phyloP scores from a whole-genome alignment of 352 stramenopile genomes.

The Globisporangium uncinulatum region DNA sequence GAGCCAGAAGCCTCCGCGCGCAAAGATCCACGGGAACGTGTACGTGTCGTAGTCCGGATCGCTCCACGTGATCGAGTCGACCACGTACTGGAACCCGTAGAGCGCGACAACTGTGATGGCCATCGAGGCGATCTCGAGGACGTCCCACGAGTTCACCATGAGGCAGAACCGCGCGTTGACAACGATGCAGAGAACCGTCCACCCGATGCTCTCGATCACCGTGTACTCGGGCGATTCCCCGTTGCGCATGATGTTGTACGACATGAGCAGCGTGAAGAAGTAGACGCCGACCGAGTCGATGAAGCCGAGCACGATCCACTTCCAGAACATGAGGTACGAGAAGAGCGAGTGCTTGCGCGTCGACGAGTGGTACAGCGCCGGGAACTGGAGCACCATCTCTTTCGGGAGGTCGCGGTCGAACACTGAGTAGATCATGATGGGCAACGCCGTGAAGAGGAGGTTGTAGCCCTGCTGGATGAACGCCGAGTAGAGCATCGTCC shows the following conservation, averaged over 20 bases:
- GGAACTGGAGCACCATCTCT: constrained; percentile 54
- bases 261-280: constrained; percentile 39
- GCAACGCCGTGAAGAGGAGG: constrained; percentile 92
- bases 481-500: constrained; percentile 80
- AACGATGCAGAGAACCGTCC: constrained; percentile 74
- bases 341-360: constrained; percentile 58
- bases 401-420: constrained; percentile 78
- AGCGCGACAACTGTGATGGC: constrained; percentile 43
- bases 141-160: constrained; percentile 80
- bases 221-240: constrained; percentile 55
- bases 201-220: constrained; percentile 57
- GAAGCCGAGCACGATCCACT: constrained; percentile 74
- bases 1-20: constrained; percentile 58
- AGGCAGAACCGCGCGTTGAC: constrained; percentile 74
- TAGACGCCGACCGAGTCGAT: constrained; percentile 77
- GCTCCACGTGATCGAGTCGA: constrained; percentile 60
- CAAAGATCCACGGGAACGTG: constrained; percentile 79
- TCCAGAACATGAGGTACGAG: constrained; percentile 82
- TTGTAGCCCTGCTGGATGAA: constrained; percentile 93
- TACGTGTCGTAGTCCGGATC: constrained; percentile 57
- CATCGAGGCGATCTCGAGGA: constrained; percentile 52
- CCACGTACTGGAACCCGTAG: constrained; percentile 61
- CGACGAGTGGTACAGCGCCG: constrained; percentile 59
- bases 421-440: constrained; percentile 86
- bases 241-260: constrained; percentile 54